Conservation (phyloP, 495 filamentous ascomycete species). For the Pyrenula massariospora region DNA sequence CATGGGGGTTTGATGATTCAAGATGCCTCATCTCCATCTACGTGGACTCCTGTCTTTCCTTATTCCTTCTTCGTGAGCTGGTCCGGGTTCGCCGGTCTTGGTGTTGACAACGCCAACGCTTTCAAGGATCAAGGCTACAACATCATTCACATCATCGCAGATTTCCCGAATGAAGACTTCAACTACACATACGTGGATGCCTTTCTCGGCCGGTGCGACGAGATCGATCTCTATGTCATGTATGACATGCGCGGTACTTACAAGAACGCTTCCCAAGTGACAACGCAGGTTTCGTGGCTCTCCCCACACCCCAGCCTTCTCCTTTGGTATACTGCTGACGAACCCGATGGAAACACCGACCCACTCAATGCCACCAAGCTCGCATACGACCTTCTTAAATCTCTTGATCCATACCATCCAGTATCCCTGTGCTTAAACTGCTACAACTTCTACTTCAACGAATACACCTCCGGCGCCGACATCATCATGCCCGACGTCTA, state of each 20-base stretch:
- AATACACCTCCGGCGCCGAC: conserved; percentile 49
- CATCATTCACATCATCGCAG: conserved; percentile 35
- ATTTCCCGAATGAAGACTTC: conserved; percentile 23
- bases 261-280: conserved; percentile 41
- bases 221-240: conserved; percentile 47
- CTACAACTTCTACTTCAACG: conserved; percentile 54
- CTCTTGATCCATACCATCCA: conserved; percentile 58
- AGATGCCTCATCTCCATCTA: conserved; percentile 12
- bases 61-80: conserved; percentile 55
- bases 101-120: conserved; percentile 2
- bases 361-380: conserved; percentile 33
- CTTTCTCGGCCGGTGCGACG: conserved; percentile 44
- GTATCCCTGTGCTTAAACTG: conserved; percentile 57
- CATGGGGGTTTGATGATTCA: conserved; percentile 39
- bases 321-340: conserved; percentile 57
- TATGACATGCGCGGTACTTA: conserved; percentile 54
- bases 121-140: conserved; percentile 42
- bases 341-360: conserved; percentile 56
- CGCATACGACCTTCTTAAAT: conserved; percentile 34
- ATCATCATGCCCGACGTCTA: conserved; percentile 59
- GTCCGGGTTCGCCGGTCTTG: conserved; percentile 33
- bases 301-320: conserved; percentile 43
- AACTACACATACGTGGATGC: conserved; percentile 6
- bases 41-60: conserved; percentile 42
- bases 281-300: conserved; percentile 37